phyloP scores from a whole-genome alignment of 495 filamentous ascomycete genomes.

The Penicillium subrubescens region DNA sequence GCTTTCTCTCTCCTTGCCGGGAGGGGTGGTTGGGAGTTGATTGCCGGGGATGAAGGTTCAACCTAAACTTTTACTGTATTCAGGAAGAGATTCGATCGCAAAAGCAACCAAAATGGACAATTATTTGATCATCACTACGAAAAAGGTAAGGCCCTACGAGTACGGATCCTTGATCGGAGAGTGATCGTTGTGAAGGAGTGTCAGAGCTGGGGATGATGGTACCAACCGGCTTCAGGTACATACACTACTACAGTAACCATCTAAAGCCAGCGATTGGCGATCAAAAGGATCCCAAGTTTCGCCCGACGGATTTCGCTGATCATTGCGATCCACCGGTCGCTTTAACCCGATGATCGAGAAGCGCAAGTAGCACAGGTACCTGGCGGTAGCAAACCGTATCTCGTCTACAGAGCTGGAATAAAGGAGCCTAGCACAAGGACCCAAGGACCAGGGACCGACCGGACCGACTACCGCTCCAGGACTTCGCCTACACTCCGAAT shows the following conservation, averaged over 20 bases:
- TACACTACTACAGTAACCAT: neutral
- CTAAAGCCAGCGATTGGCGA: constrained; percentile 12
- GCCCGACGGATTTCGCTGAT: constrained; percentile 12
- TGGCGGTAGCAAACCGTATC: neutral
- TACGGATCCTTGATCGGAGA: neutral
- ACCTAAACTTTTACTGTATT: constrained; percentile 2
- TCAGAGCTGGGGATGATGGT: neutral
- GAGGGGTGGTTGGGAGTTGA: neutral
- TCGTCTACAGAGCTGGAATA: neutral
- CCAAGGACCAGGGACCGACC: neutral
- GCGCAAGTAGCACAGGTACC: neutral
- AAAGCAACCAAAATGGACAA: neutral
- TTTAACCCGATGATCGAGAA: neutral
- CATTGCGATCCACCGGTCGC: constrained; percentile 15
- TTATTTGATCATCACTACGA: neutral
- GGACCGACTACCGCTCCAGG: neutral
- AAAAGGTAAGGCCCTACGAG: neutral
- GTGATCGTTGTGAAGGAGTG: constrained; percentile 1
- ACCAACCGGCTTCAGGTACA: no score
- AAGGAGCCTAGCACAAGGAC: neutral
- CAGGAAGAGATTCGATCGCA: neutral
- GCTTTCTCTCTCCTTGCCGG: constrained; percentile 2
- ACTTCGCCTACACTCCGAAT: neutral
- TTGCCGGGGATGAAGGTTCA: constrained; percentile 7
- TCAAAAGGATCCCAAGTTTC: constrained; percentile 16